Percentiles rank a stretch among this genome's conserved stretches.
These are phyloP conservation scores for Tolypocladium cylindrosporum DNA, from an alignment of 2,329 filamentous ascomycete species.

Conservation along the genomic window DNA sequence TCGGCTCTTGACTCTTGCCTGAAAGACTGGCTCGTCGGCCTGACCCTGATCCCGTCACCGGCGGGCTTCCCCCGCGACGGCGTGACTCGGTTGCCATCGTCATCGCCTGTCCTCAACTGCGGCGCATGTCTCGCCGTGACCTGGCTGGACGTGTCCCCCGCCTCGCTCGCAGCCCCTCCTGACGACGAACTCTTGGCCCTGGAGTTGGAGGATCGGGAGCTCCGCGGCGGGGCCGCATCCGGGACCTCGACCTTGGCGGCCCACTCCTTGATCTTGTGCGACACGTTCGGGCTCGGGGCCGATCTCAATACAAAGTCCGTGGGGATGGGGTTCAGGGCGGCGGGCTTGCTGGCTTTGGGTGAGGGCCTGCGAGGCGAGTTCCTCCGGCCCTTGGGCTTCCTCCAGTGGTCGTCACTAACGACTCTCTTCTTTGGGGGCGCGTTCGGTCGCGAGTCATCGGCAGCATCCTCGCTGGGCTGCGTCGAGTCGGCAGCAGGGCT, in stretches of 20 bases:
- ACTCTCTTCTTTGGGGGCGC: conserved; percentile 79
- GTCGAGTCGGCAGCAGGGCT: conserved; percentile 10
- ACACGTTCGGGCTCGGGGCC: conserved; percentile 42
- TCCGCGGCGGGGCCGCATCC: conserved; percentile 26
- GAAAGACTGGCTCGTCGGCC: conserved; percentile 16
- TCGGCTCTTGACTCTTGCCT: conserved; percentile 2
- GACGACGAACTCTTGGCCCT: conserved; percentile 15
- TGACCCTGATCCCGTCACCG: conserved; percentile 20
- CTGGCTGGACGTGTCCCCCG: conserved; percentile 16
- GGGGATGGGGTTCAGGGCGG: conserved; percentile 30
- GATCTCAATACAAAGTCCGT: conserved; percentile 47
- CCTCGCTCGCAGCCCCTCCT: conserved; percentile 16
- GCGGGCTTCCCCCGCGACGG: conserved; percentile 22
- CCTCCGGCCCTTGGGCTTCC: conserved; percentile 46
- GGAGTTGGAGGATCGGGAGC: conserved; percentile 25
- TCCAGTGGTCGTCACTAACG: conserved; percentile 88
- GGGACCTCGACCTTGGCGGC: conserved; percentile 43
- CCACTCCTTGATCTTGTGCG: conserved; percentile 54
- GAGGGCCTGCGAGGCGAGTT: conserved; percentile 32
- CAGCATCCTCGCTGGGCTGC: conserved; percentile 9
- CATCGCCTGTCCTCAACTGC: conserved; percentile 13
- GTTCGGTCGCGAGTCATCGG: conserved; percentile 19
- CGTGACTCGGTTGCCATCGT: conserved; percentile 35
- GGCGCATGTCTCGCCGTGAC: conserved; percentile 14
- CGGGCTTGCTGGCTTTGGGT: conserved; percentile 21